Evolutionary conservation across 2,329 filamentous ascomycete species (phyloP).

Genomic region (Pleurostoma richardsiae): DNA sequence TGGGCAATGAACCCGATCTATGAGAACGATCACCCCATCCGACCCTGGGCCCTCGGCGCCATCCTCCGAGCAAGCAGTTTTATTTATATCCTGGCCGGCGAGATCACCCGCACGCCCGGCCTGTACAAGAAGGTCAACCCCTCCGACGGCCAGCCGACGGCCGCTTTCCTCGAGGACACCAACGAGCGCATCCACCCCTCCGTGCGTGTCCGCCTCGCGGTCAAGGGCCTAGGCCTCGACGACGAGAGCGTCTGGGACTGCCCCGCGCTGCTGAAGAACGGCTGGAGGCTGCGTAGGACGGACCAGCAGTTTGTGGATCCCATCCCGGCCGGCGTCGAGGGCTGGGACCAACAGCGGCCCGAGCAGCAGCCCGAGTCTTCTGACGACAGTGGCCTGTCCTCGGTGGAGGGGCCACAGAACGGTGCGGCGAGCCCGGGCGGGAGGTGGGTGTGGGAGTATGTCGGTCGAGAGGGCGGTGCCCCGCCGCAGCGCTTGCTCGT

Average conservation of each 20-base stretch:
- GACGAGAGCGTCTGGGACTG: conserved; percentile 43
- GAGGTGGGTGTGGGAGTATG: conserved; percentile 52
- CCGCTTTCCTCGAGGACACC: conserved; percentile 41
- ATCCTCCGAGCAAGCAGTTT: conserved; percentile 32
- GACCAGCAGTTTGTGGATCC: conserved; percentile 25
- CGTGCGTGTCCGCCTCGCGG: conserved; percentile 47
- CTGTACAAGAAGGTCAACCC: conserved; percentile 40
- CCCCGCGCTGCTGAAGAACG: conserved; percentile 30
- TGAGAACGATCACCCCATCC: conserved; percentile 38
- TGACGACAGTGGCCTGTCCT: background rate
- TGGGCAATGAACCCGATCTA: conserved; percentile 47
- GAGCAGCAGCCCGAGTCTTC: too few species aligned
- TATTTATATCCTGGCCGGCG: conserved; percentile 38
- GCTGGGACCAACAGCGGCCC: conserved; percentile 19
- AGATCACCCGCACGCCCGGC: conserved; percentile 39
- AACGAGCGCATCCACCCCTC: conserved; percentile 52
- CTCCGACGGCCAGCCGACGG: conserved; percentile 26
- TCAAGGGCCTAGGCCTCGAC: conserved; percentile 42
- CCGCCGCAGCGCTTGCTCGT: conserved; percentile 37
- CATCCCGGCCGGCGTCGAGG: conserved; percentile 13
- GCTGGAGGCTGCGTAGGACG: conserved; percentile 36
- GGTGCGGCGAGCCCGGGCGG: conserved; percentile 5
- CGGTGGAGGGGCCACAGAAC: background rate
- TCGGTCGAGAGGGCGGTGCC: conserved; percentile 34
- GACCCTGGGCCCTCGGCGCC: conserved; percentile 42